These are phyloP conservation scores for Metarhizium robertsii DNA, from an alignment of 2,329 filamentous ascomycete species.

Conservation along the genomic window DNA sequence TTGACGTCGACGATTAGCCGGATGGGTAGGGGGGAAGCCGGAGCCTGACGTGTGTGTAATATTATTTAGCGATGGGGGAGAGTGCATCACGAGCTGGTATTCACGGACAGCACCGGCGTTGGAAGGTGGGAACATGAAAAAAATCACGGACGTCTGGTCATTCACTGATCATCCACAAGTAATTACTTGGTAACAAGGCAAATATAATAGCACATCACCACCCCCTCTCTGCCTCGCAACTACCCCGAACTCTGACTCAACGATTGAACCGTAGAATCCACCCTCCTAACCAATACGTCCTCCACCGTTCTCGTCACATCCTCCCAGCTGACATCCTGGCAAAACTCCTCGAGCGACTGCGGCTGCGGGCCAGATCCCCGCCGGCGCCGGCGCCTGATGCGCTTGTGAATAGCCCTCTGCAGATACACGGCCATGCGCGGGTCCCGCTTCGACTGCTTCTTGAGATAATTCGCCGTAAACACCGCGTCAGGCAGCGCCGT, in stretches of 20 bases:
- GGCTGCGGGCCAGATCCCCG: slow-evolving; percentile 8
- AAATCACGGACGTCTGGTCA: background rate
- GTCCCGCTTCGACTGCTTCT: slow-evolving; percentile 26
- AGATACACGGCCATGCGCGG: slow-evolving; percentile 22
- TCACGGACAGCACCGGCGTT: background rate
- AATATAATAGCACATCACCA: background rate
- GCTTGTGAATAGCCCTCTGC: slow-evolving; percentile 21
- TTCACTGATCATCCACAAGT: background rate
- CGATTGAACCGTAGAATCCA: slow-evolving; percentile 10
- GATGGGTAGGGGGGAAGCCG: background rate
- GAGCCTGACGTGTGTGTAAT: background rate
- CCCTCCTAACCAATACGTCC: slow-evolving; percentile 18
- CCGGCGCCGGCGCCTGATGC: slow-evolving; percentile 9
- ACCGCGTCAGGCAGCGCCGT: slow-evolving; percentile 19
- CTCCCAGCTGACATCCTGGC: slow-evolving; percentile 20
- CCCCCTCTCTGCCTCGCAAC: background rate
- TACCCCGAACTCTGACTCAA: slow-evolving; percentile 9
- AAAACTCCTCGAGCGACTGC: slow-evolving; percentile 23
- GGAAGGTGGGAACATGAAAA: background rate
- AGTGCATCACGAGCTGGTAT: background rate
- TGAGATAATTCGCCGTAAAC: slow-evolving; percentile 24
- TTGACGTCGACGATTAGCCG: slow-evolving; percentile 26
- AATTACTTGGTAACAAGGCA: background rate
- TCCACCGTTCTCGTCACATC: slow-evolving; percentile 25
- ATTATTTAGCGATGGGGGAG: background rate